Base-by-base conservation (phyloP, 1,284 basidiomycete species). In the Cutaneotrichosporon sp. region DNA sequence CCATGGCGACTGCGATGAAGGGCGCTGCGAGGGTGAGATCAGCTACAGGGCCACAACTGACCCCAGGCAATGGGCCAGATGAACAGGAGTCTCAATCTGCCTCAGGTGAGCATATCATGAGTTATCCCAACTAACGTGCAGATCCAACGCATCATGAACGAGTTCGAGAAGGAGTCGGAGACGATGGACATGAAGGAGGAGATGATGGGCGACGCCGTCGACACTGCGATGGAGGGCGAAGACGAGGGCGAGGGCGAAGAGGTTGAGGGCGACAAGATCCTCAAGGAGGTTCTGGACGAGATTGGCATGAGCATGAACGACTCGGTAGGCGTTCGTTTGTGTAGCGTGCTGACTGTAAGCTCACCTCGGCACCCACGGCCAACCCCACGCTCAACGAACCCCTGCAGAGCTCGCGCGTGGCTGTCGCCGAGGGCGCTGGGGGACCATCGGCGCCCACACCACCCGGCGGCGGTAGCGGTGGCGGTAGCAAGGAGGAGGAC, bases 101-200 rank as follows among this genome's bases (percentile, higher is more conserved):
- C 96, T 8, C 75, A 76, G 54, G 72, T 73, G 44, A 35, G 68
- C 46, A 9, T 17, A 14, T n/a, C 9, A 5, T 30, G 26, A 30
- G 26, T 10, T 10, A 4, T n/a, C 5, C 1, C 2, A 46, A 14
- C 38, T 37, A 9, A 46, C 34, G n/a, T 21, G n/a, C 83, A 84
- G 63, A 97, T 99, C 58, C 90, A 93, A 72, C 84, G 84, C 49
- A 97, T 98, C 70, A 92, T 98, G 87, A 88, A 86, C 64, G 94
- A 99, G 46, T 99, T 99, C 64, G 94, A 98, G 78, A 87, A 86
- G 67, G 96, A 99, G 77, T 94, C 87, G 60, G 85, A 88, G 10
- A 89, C 87, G 72, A 99, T 99, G 96, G 94, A 98, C 75, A 98
- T 99, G 96, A 98, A 97, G 77, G 96, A 97, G 76, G 94, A 97